phyloP scores from a whole-genome alignment of 495 filamentous ascomycete species.

The Xylaria telfairii region DNA sequence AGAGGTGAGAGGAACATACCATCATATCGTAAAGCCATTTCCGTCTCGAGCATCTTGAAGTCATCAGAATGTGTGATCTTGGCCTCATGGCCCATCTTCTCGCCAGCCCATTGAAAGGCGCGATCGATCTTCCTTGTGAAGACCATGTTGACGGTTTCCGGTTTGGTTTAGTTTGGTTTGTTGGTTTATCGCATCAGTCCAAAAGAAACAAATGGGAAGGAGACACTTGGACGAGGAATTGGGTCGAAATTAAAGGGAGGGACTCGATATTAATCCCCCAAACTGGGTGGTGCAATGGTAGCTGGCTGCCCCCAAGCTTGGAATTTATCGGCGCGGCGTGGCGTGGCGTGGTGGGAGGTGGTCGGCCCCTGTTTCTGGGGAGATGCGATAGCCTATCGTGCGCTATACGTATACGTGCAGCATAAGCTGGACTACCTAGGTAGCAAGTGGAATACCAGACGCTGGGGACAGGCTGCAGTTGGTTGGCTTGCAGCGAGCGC shows the following conservation, averaged over 20 bases:
- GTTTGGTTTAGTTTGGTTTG: background rate
- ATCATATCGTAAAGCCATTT: slow-evolving; percentile 91
- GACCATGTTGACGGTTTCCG: slow-evolving; percentile 65
- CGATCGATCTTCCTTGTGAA: slow-evolving; percentile 96
- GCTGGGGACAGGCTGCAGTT: background rate
- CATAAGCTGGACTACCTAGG: background rate
- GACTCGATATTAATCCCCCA: slow-evolving; percentile 12
- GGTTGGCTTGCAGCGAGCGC: slow-evolving; percentile 13
- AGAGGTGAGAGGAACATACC: slow-evolving; percentile 59
- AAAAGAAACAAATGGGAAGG: background rate
- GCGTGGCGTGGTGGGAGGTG: slow-evolving; percentile 14
- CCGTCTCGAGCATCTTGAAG: slow-evolving; percentile 89
- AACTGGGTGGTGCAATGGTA: background rate
- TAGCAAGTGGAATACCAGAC: background rate
- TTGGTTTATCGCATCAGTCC: background rate
- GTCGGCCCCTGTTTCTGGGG: slow-evolving; percentile 10
- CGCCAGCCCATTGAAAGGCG: slow-evolving; percentile 97
- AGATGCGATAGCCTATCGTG: background rate
- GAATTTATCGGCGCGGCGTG: slow-evolving; percentile 3
- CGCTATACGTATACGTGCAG: background rate
- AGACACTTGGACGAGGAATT: background rate
- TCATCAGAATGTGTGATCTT: slow-evolving; percentile 90
- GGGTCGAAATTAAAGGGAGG: slow-evolving; percentile 1
- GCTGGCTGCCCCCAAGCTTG: slow-evolving; percentile 4
- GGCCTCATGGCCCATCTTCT: slow-evolving; percentile 93